These are phyloP conservation scores for Suillus ampliporus DNA, from an alignment of 768 basidiomycete genomes.

Conservation along the genomic window DNA sequence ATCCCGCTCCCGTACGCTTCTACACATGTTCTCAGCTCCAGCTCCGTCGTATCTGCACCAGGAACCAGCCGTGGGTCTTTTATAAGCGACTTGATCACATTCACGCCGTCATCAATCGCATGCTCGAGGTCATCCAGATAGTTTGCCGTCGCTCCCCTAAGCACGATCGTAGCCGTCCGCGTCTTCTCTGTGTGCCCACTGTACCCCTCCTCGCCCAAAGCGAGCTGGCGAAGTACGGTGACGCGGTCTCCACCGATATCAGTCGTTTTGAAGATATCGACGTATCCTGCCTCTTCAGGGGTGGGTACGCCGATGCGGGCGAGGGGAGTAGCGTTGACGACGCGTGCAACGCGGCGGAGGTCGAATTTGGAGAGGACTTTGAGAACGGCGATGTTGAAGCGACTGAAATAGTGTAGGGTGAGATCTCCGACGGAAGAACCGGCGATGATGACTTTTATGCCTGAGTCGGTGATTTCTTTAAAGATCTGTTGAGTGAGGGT, in stretches of 20 bases:
- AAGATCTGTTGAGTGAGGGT: slow-evolving; percentile 65
- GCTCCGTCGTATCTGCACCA: slow-evolving; percentile 92
- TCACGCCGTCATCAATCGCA: slow-evolving; percentile 95
- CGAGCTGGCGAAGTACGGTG: slow-evolving; percentile 91
- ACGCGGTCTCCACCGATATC: slow-evolving; percentile 98
- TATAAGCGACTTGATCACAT: slow-evolving; percentile 90
- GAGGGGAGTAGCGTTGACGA: slow-evolving; percentile 94
- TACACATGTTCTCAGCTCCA: slow-evolving; percentile 85
- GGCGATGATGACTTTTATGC: slow-evolving; percentile 92
- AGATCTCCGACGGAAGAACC: slow-evolving; percentile 94
- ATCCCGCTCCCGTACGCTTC: slow-evolving; percentile 87
- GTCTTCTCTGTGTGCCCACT: slow-evolving; percentile 71
- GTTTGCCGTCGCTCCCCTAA: slow-evolving; percentile 94
- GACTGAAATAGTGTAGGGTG: slow-evolving; percentile 94
- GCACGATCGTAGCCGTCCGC: slow-evolving; percentile 90
- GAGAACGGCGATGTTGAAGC: slow-evolving; percentile 91
- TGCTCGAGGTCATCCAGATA: slow-evolving; percentile 94
- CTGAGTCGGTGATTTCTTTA: slow-evolving; percentile 96
- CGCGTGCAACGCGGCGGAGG: slow-evolving; percentile 89
- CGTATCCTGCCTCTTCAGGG: slow-evolving; percentile 91
- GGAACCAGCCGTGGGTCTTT: slow-evolving; percentile 91
- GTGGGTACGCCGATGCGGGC: slow-evolving; percentile 96
- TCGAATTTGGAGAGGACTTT: slow-evolving; percentile 99
- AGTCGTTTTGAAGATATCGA: slow-evolving; percentile 93
- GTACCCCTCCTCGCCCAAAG: slow-evolving; percentile 66